Conservation (phyloP, 106 monocot species). For the Gastrodia elata region DNA sequence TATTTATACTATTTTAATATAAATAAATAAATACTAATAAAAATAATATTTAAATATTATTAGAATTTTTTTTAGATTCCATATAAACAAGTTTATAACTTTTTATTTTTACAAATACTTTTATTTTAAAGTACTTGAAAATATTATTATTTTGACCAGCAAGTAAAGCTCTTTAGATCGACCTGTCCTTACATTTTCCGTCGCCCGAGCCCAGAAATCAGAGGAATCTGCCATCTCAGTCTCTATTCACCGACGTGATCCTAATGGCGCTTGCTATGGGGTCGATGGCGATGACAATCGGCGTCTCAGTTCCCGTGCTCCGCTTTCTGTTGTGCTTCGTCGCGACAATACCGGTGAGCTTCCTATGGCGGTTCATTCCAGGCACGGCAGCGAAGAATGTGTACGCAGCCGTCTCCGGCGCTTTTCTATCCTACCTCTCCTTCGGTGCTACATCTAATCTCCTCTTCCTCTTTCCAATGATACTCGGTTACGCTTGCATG, state of each 20-base stretch:
- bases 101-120: no score
- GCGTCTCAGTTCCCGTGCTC: slow-evolving; percentile 90
- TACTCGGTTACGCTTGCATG: slow-evolving; percentile 77
- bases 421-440: slow-evolving; percentile 72
- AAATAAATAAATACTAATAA: no score
- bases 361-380: slow-evolving; percentile 64
- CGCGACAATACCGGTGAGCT: slow-evolving; percentile 80
- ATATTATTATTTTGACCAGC: no score
- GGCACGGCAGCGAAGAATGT: slow-evolving; percentile 45
- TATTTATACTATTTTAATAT: no score
- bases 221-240: neutral
- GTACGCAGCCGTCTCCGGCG: slow-evolving; percentile 74
- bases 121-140: no score
- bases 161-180: no score
- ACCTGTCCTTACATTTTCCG: no score
- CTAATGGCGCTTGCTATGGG: slow-evolving; percentile 71
- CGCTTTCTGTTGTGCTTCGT: slow-evolving; percentile 91
- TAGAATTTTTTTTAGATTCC: no score
- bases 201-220: neutral
- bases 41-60: no score
- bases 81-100: no score
- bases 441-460: slow-evolving; percentile 82
- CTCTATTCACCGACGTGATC: neutral
- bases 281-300: slow-evolving; percentile 80
- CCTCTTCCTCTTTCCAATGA: slow-evolving; percentile 85